Base-by-base conservation (phyloP, 176 grass and related monocot genomes). In the Rhynchospora pubera region DNA sequence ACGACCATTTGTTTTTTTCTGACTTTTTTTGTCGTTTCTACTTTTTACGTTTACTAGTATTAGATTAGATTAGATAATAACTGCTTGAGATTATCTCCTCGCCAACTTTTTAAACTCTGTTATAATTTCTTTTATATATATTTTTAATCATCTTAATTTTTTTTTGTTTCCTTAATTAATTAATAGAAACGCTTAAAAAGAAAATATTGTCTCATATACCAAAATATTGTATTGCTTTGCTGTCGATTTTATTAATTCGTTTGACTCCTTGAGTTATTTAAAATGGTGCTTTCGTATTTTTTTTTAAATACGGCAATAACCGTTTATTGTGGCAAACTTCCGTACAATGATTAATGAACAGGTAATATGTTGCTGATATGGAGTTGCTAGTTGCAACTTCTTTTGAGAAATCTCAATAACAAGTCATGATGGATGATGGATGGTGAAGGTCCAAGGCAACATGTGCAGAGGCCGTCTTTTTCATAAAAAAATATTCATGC, bases 401-500 rank as follows among this genome's bases (percentile, higher is more conserved):
- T 42, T 18, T 3, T 68, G 2, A 61, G 12, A 68, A 26, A 24
- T 13, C 4, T 50, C 48, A 51, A 73, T 7, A n/a, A 50, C 1
- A 24, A 13, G 9, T 24, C 2, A 74, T 74, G 70, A 51, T 28
- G n/a, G n/a, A n/a, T n/a, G n/a, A n/a, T n/a, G 26, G 26, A 28
- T 74, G 45, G 3, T 45, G 67, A 48, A 71, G 69, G 69, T 19
- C 69, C 45, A 51, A 13, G 48, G 69, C 69, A 24, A 26, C 69
- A 74, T 74, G 69, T 74, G 45, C 44, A 23, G n/a, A 24, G 69
- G 5, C 44, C 19, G 69, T 74, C 69, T n/a, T 74, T 76, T 76
- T 76, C 72, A 53, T 53, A 74, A 74, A 65, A 74, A 45, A 52
- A 51, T 66, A 5, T 19, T 19, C 0, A 52, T 23, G 46, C 6